Conservation (phyloP, 208 protist species). For the Novymonas esmeraldas region DNA sequence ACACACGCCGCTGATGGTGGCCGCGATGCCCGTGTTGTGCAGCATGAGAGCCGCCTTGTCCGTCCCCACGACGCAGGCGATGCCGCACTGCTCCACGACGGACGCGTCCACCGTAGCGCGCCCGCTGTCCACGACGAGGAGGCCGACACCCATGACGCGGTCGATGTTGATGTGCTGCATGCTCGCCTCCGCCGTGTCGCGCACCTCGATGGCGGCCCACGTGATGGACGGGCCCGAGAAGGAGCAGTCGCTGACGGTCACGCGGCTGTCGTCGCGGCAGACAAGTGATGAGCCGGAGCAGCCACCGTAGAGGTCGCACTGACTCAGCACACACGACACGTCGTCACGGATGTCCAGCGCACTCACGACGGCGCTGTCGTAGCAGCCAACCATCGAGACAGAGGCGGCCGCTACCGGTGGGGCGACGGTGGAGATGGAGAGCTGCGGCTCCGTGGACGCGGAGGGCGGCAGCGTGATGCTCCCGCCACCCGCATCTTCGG, state of each 20-base stretch:
- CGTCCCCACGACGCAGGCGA: constrained; percentile 28
- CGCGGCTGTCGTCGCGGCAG: constrained; percentile 13
- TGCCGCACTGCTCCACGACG: constrained; percentile 36
- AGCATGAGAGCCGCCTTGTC: constrained; percentile 25
- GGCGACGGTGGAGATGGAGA: background rate
- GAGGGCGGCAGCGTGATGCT: background rate
- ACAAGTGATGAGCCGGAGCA: constrained; percentile 24
- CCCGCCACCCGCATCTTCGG: background rate
- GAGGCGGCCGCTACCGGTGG: background rate
- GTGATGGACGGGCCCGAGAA: constrained; percentile 35
- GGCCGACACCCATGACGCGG: constrained; percentile 37
- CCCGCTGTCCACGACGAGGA: constrained; percentile 22
- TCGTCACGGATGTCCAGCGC: constrained; percentile 25
- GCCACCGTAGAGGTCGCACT: constrained; percentile 50
- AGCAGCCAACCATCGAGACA: constrained; percentile 1
- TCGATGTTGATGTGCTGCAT: constrained; percentile 30
- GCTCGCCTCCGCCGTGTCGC: constrained; percentile 3
- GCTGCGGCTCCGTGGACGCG: background rate
- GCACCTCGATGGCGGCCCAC: constrained; percentile 38
- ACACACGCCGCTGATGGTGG: constrained; percentile 35
- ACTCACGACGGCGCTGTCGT: constrained; percentile 8
- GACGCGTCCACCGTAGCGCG: constrained; percentile 17
- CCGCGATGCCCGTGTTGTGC: constrained; percentile 33
- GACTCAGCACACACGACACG: constrained; percentile 15
- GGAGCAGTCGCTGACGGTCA: constrained; percentile 33